These are phyloP conservation scores for Cyclotella sp. DNA, from an alignment of 108 stramenopile species.

Conservation along the genomic window DNA sequence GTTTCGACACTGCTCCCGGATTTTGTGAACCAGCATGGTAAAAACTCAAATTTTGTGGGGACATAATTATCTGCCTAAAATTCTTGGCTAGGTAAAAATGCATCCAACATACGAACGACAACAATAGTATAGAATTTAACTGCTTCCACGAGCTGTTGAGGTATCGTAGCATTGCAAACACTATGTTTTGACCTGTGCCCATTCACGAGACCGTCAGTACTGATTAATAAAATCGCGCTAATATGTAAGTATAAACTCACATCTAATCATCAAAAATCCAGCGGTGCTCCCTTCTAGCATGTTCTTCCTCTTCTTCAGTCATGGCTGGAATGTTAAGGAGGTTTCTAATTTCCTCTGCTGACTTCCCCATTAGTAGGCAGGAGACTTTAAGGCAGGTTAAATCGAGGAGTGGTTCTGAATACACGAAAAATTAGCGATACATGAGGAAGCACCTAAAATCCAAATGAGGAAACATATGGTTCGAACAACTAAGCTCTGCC, in stretches of 20 bases:
- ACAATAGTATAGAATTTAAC: no score
- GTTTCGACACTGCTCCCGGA: no score
- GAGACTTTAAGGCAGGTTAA: constrained; percentile 77
- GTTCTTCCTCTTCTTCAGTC: constrained; percentile 75
- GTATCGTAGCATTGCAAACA: no score
- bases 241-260: not conserved
- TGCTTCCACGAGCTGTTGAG: no score
- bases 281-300: constrained; percentile 71
- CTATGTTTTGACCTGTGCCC: no score
- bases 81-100: no score
- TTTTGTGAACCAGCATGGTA: no score
- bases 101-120: no score
- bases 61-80: no score
- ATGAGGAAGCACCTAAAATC: not conserved
- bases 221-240: constrained; percentile 1
- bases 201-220: no score
- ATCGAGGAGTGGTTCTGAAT: constrained; percentile 75
- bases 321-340: constrained; percentile 78
- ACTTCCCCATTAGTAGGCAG: constrained; percentile 74
- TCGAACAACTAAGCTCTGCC: not conserved
- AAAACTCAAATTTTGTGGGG: no score
- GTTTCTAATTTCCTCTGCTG: constrained; percentile 76
- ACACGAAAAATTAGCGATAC: not conserved
- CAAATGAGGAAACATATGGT: not conserved
- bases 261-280: constrained; percentile 85